A percentile compares a stretch with the other conserved stretches of the same genome.
Evolutionary conservation across 2,329 filamentous ascomycete genomes (phyloP).

Genomic region (Alternaria triticina): DNA sequence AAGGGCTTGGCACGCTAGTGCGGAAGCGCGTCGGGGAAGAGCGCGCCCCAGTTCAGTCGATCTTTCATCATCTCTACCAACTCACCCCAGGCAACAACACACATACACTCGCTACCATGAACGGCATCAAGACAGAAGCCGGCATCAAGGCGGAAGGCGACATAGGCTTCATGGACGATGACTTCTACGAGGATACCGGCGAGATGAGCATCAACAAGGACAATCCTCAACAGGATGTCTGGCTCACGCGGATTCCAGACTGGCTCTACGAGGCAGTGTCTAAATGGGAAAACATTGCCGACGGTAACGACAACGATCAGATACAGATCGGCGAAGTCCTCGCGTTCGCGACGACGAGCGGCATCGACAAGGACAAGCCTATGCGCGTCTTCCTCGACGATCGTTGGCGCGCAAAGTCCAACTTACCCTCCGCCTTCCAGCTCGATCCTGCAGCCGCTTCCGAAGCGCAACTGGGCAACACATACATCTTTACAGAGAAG

Average conservation of each 20-base stretch:
- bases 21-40: conserved; percentile 13
- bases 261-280: conserved; percentile 48
- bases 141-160: conserved; percentile 49
- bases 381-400: conserved; percentile 72
- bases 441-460: conserved; percentile 66
- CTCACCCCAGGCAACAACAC: background rate
- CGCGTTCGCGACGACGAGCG: conserved; percentile 33
- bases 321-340: conserved; percentile 47
- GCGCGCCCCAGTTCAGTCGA: conserved; percentile 8
- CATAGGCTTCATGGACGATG: conserved; percentile 48
- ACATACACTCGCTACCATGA: conserved; percentile 33
- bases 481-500: conserved; percentile 91
- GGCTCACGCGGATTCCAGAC: conserved; percentile 48
- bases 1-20: conserved; percentile 28
- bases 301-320: conserved; percentile 47
- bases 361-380: conserved; percentile 47
- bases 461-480: conserved; percentile 74
- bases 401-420: conserved; percentile 70
- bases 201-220: conserved; percentile 47
- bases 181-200: conserved; percentile 54
- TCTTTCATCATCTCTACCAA: conserved; percentile 14
- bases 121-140: conserved; percentile 50
- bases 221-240: conserved; percentile 38
- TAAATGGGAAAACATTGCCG: conserved; percentile 44
- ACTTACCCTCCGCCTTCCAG: conserved; percentile 87